Base-by-base conservation (phyloP, 257 asterid species). In the Phtheirospermum japonicum region DNA sequence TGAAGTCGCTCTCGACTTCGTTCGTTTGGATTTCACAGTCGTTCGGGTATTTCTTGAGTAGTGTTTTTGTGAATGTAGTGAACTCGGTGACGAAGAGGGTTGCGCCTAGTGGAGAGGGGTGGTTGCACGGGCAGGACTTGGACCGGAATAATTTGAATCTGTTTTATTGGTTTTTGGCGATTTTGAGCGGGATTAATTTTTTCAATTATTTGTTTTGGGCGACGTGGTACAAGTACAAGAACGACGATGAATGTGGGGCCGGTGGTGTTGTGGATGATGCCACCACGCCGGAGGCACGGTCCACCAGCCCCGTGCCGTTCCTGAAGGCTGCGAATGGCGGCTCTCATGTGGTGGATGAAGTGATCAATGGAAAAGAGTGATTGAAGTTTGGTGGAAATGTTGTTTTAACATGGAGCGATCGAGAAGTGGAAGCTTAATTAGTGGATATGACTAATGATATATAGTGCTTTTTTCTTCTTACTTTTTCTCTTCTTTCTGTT, bases 81-180 rank as follows among this genome's bases (percentile, higher is more conserved):
- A 90, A 85, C 23, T 61, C 78, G 0, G 77, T 82, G 45, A 87
- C 87, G 0, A 64, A 62, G 34, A 49, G 76, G 12, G 50, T 71
- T 2, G 57, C 82, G 9, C 78, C 82, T 2, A 76, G 80, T 32
- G 76, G 75, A 17, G 63, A 60, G 17, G 96, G 97, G 10, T 90
- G 97, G 95, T 20, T 90, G 58, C 71, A 80, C 6, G 97, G 90
- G 9, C 67, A 62, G 58, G 77, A 75, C 26, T 57, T 90, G 79
- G 85, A 90, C 42, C 57, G 26, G 66, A 85, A 79, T 58, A 70
- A 79, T 6, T 75, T 90, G 87, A 30, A 83, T 19, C 50, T 71
- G 14, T 90, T 87, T 67, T 87, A 75, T 43, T 90, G 96, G 97
- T 87, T 87, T 66, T 72, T 90, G 87, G 95, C 95, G 0, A 61